Base-by-base conservation (phyloP, 2,329 filamentous ascomycete species). In the Orbilia blumenaviensis region DNA sequence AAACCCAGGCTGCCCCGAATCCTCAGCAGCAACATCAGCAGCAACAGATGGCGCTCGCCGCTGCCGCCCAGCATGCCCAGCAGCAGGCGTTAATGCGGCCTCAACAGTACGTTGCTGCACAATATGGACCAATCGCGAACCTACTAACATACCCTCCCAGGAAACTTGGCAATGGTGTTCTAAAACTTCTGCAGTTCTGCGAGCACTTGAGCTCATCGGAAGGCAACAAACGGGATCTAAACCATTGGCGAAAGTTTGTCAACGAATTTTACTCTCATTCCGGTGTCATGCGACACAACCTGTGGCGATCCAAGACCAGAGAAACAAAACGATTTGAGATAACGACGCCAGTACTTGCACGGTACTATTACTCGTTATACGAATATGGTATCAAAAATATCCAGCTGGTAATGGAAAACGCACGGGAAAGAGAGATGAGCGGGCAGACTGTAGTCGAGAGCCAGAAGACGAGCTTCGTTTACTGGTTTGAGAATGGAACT, bases 351-450 rank as follows among this genome's bases (percentile, higher is more conserved):
- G 92, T 92, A 0, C 86, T 99, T 50, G 89, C 94, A 34, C 89
- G 94, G 80, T 98, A 95, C 83, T 97, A 97, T 82, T 89, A 91
- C 80, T 94, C 92, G 0, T 91, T 96, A 80, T 97, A 95, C 81
- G 90, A 91, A 69, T 94, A 92, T 76, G 94, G 93, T 5, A 90
- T 97, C 66, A 91, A 88, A 79, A 92, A 90, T 66, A 92, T 98
- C 80, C 93, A 97, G 82, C 87, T 98, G 81, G 89, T 93, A 21
- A 87, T 96, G 80, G 93, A 96, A 79, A 90, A 89, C 38, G 84
- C 87, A 14, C 84, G 84, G 27, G 88, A 91, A 79, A 85, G 84
- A 38, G 83, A 85, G 48, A 78, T 75, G 74, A 79, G 77, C 71
- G 78, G 46, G 56, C 38, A 60, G 91, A 80, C 90, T 90, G 27